Percentiles rank a stretch among this genome's conserved stretches.
These are phyloP conservation scores for Hymenochaete sp. DNA, from an alignment of 1,284 basidiomycete genomes.

Conservation along the genomic window DNA sequence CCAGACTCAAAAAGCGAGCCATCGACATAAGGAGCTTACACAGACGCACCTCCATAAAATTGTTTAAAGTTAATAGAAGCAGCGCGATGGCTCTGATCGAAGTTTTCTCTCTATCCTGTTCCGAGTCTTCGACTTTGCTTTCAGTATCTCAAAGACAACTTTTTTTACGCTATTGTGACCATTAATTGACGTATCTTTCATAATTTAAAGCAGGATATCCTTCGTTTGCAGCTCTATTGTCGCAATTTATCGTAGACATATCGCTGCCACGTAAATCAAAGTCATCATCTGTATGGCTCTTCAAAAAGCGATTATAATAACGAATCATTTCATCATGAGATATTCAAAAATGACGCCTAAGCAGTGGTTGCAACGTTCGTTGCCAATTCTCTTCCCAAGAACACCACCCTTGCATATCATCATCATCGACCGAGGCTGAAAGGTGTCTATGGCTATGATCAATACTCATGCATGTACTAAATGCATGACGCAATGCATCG, in stretches of 20 bases:
- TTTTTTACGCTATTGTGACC: too few species aligned
- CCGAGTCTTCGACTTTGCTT: too few species aligned
- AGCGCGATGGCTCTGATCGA: too few species aligned
- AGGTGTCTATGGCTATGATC: conserved; percentile 9
- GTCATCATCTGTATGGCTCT: background rate
- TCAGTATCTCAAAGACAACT: too few species aligned
- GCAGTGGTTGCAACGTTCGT: conserved; percentile 51
- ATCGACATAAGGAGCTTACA: too few species aligned
- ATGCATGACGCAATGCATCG: conserved; percentile 38
- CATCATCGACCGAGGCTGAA: conserved; percentile 21
- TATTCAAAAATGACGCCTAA: conserved; percentile 46
- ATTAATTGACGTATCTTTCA: background rate
- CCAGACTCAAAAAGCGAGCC: too few species aligned
- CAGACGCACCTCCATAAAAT: too few species aligned
- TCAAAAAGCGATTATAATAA: background rate
- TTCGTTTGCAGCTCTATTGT: background rate
- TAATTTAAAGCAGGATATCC: background rate
- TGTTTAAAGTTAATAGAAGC: too few species aligned
- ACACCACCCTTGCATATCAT: conserved; percentile 48
- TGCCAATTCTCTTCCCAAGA: conserved; percentile 86
- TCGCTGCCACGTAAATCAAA: background rate
- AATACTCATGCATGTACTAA: conserved; percentile 22
- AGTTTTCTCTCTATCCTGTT: too few species aligned
- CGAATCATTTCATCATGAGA: conserved; percentile 20
- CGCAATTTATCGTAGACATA: background rate